Conservation (phyloP, 2,329 filamentous ascomycete species). For the Penicillium sp. region DNA sequence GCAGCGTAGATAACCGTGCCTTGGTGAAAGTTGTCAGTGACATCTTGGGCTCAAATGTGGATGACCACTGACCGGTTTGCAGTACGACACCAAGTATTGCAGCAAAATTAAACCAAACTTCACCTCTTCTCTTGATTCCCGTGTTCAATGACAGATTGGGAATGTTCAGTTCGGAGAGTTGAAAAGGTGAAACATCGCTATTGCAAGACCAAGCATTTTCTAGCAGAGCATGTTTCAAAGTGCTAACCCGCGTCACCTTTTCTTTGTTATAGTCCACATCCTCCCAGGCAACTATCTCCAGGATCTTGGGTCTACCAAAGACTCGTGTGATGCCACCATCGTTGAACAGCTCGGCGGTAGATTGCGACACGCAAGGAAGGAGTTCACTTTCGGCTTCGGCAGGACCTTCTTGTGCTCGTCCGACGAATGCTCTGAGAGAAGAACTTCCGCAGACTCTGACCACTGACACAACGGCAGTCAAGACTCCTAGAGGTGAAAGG, state of each 20-base stretch:
- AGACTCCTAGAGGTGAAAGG: slow-evolving; percentile 48
- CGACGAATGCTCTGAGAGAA: slow-evolving; percentile 48
- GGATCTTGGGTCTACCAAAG: slow-evolving; percentile 35
- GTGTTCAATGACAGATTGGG: slow-evolving; percentile 41
- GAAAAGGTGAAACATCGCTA: slow-evolving; percentile 6
- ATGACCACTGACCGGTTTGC: too few species aligned
- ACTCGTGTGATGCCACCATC: slow-evolving; percentile 41
- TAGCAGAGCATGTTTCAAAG: slow-evolving; percentile 28
- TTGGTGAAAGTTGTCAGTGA: not conserved
- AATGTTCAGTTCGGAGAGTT: slow-evolving; percentile 30
- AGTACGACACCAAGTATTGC: slow-evolving; percentile 31
- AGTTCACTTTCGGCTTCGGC: slow-evolving; percentile 46
- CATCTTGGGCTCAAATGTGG: too few species aligned
- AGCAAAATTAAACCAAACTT: slow-evolving; percentile 33
- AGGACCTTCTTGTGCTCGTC: slow-evolving; percentile 46
- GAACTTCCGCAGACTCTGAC: slow-evolving; percentile 49
- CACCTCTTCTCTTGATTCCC: slow-evolving; percentile 31
- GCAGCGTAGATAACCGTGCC: slow-evolving; percentile 32
- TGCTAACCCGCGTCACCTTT: slow-evolving; percentile 23
- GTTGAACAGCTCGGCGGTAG: slow-evolving; percentile 50
- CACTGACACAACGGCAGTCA: slow-evolving; percentile 47
- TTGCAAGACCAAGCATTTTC: slow-evolving; percentile 25
- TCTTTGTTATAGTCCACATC: slow-evolving; percentile 38
- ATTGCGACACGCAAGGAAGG: slow-evolving; percentile 49
- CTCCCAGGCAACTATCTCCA: slow-evolving; percentile 45